A percentile compares a stretch with the other conserved stretches of the same genome.
Conservation (phyloP, 768 basidiomycete species). For the Lentinula lateritia region DNA sequence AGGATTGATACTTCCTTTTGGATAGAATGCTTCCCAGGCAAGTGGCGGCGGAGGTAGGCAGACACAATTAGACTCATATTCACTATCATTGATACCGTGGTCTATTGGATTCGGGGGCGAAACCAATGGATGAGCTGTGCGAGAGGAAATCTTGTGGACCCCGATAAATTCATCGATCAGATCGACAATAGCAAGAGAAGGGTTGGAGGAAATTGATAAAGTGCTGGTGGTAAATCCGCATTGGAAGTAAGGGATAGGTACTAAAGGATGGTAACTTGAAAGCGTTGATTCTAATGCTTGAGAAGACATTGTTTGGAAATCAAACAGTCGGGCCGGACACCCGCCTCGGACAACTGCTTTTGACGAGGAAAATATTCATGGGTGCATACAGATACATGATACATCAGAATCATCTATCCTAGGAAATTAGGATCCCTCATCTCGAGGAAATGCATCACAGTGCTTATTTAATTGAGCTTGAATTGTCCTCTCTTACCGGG, state of each 20-base stretch:
- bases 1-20: slow-evolving; percentile 58
- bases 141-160: slow-evolving; percentile 40
- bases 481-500: not conserved
- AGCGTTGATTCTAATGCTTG: not conserved
- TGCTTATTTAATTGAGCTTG: too few species aligned
- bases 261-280: not conserved
- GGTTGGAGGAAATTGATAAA: slow-evolving; percentile 9
- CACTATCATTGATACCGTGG: too few species aligned
- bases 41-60: slow-evolving; percentile 14
- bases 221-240: slow-evolving; percentile 39
- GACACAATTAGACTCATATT: not conserved
- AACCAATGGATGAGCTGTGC: slow-evolving; percentile 26
- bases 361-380: too few species aligned
- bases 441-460: too few species aligned
- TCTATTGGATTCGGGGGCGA: slow-evolving; percentile 12
- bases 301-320: not conserved
- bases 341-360: too few species aligned
- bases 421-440: too few species aligned
- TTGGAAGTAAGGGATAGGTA: slow-evolving; percentile 24
- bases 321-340: not conserved
- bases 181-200: slow-evolving; percentile 13
- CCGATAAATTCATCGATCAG: slow-evolving; percentile 41
- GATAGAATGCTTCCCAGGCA: slow-evolving; percentile 63
- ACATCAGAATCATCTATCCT: too few species aligned
- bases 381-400: too few species aligned